Conservation (phyloP, 108 stramenopile genomes). For the Parmales sp. region DNA sequence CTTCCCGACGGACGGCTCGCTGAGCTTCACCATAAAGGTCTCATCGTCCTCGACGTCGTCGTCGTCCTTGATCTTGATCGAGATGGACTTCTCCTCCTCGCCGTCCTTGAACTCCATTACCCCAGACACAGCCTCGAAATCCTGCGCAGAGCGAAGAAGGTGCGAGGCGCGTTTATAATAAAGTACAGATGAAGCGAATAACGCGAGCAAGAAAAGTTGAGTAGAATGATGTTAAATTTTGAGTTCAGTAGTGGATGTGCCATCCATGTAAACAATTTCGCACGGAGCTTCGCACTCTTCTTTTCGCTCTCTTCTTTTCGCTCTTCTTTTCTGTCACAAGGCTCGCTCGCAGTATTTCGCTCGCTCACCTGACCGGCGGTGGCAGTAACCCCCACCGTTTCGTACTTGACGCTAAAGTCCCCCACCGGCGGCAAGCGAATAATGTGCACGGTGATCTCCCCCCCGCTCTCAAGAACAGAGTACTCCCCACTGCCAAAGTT, state of each 20-base stretch:
- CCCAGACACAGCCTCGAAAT: conserved; percentile 16
- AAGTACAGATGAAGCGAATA: too few relatives aligned
- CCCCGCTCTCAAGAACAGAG: conserved; percentile 8
- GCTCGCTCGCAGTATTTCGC: too few relatives aligned
- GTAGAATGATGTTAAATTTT: too few relatives aligned
- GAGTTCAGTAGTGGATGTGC: too few relatives aligned
- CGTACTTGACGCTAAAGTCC: conserved; percentile 7
- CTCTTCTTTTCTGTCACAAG: too few relatives aligned
- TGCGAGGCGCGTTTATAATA: too few relatives aligned
- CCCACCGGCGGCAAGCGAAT: not conserved
- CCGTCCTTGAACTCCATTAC: conserved; percentile 12
- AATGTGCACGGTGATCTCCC: not conserved
- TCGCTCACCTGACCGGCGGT: too few relatives aligned
- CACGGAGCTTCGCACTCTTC: too few relatives aligned
- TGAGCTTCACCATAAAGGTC: conserved; percentile 14
- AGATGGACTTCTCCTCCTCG: conserved; percentile 13
- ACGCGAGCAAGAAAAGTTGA: too few relatives aligned
- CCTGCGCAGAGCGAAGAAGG: too few relatives aligned
- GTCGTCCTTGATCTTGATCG: conserved; percentile 21
- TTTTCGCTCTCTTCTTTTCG: too few relatives aligned
- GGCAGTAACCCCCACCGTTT: conserved; percentile 10
- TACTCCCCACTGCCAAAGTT: conserved; percentile 10
- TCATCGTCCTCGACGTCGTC: conserved; percentile 19
- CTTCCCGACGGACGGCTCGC: not conserved
- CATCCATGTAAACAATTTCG: too few relatives aligned